phyloP scores from a whole-genome alignment of 345 rosid species.

The Populus nigra region DNA sequence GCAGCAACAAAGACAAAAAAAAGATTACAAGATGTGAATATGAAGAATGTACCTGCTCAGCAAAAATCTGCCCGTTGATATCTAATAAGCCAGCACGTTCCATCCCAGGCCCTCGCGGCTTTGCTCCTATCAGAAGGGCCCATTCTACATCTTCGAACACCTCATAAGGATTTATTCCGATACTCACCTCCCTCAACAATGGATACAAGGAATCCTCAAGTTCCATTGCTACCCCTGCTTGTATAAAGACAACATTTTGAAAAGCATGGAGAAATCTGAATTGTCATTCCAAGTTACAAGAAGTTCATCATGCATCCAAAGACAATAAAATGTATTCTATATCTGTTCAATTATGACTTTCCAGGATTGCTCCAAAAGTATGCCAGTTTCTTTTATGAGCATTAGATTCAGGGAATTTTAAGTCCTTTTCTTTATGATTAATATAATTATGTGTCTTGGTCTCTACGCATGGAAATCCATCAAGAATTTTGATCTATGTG shows the following conservation, averaged over 20 bases:
- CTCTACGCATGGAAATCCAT: neutral
- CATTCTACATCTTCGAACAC: slow-evolving; percentile 90
- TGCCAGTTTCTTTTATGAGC: neutral
- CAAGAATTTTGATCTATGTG: no score
- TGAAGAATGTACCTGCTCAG: slow-evolving; percentile 58
- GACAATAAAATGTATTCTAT: no score
- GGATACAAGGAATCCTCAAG: slow-evolving; percentile 97
- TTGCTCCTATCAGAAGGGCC: slow-evolving; percentile 97
- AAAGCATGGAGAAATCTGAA: neutral
- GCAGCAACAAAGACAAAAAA: neutral
- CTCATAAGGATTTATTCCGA: slow-evolving; percentile 78
- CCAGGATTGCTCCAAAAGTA: neutral
- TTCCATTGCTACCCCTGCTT: slow-evolving; percentile 94
- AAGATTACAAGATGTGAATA: neutral
- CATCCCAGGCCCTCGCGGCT: slow-evolving; percentile 99
- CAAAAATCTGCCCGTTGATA: slow-evolving; percentile 86
- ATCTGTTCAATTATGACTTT: neutral
- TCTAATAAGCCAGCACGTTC: slow-evolving; percentile 90
- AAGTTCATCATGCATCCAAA: neutral
- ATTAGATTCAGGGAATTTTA: neutral
- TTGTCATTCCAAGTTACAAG: neutral
- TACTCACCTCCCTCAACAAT: slow-evolving; percentile 83
- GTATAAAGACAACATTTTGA: slow-evolving; percentile 12
- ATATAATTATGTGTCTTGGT: neutral
- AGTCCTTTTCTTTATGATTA: neutral